Evolutionary conservation across 805 yeast genomes (phyloP).

Genomic region (Teunomyces stri): DNA sequence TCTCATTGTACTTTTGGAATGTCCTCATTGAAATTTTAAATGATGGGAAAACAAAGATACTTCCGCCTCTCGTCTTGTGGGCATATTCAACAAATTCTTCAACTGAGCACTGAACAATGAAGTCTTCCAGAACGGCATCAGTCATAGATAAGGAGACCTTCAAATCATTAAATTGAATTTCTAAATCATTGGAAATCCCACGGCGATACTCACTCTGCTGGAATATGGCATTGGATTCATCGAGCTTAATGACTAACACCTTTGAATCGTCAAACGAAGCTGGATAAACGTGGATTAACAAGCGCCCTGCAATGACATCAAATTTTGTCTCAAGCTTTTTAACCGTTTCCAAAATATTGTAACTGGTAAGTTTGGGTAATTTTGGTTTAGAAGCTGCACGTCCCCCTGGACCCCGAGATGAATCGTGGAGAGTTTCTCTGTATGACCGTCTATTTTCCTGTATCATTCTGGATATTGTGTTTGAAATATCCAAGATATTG

Average conservation of each 20-base stretch:
- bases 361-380: constrained; percentile 3
- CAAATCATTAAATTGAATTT: constrained; percentile 60
- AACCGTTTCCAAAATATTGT: constrained; percentile 29
- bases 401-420: constrained; percentile 25
- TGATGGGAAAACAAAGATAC: constrained; percentile 76
- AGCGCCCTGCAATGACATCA: constrained; percentile 54
- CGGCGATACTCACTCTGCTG: constrained; percentile 45
- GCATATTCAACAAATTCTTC: constrained; percentile 57
- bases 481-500: constrained; percentile 72
- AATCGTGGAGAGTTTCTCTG: constrained; percentile 68
- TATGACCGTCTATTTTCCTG: constrained; percentile 74
- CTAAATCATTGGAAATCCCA: constrained; percentile 54
- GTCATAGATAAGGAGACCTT: constrained; percentile 66
- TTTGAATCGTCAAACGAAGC: constrained; percentile 75
- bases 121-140: constrained; percentile 49
- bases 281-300: constrained; percentile 73
- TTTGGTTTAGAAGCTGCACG: constrained; percentile 3
- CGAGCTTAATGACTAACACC: constrained; percentile 63
- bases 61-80: constrained; percentile 68
- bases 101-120: constrained; percentile 44
- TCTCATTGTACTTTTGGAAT: constrained; percentile 52
- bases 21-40: constrained; percentile 74
- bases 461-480: constrained; percentile 65
- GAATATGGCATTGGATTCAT: constrained; percentile 52
- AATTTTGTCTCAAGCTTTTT: constrained; percentile 62